phyloP scores from a whole-genome alignment of 805 yeast species.

The Brettanomyces sp. region DNA sequence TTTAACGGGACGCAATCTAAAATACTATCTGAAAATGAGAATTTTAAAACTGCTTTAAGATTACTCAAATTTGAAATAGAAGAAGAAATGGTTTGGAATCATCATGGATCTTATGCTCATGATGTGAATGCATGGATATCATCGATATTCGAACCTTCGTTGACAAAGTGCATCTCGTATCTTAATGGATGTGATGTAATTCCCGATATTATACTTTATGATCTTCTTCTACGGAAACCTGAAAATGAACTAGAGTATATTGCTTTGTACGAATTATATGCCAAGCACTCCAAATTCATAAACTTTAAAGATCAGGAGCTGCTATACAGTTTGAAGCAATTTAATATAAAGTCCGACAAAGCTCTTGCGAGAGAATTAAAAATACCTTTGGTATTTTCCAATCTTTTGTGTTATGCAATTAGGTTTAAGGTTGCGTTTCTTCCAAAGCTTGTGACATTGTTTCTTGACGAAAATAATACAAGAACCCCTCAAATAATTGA shows the following conservation, averaged over 20 bases:
- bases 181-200: slow-evolving; percentile 11
- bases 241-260: slow-evolving; percentile 17
- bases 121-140: slow-evolving; percentile 18
- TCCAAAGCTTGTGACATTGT: slow-evolving; percentile 13
- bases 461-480: slow-evolving; percentile 7
- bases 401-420: slow-evolving; percentile 17
- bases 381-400: slow-evolving; percentile 21
- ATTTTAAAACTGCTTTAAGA: slow-evolving; percentile 7
- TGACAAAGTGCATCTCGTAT: slow-evolving; percentile 9
- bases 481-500: slow-evolving; percentile 8
- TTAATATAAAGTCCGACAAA: slow-evolving; percentile 6
- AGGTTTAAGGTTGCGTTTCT: slow-evolving; percentile 14
- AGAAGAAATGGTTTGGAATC: slow-evolving; percentile 13
- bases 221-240: slow-evolving; percentile 20
- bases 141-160: slow-evolving; percentile 18
- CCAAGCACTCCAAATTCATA: slow-evolving; percentile 10
- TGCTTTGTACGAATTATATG: slow-evolving; percentile 17
- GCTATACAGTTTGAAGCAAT: slow-evolving; percentile 14
- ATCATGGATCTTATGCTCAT: not conserved
- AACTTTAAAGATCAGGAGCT: slow-evolving; percentile 21
- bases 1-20: not conserved
- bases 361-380: slow-evolving; percentile 2
- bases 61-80: slow-evolving; percentile 16
- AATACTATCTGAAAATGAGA: slow-evolving; percentile 2
- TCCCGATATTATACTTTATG: slow-evolving; percentile 21